phyloP scores from a whole-genome alignment of 495 filamentous ascomycete species.

The Polyplosphaeria fusca region DNA sequence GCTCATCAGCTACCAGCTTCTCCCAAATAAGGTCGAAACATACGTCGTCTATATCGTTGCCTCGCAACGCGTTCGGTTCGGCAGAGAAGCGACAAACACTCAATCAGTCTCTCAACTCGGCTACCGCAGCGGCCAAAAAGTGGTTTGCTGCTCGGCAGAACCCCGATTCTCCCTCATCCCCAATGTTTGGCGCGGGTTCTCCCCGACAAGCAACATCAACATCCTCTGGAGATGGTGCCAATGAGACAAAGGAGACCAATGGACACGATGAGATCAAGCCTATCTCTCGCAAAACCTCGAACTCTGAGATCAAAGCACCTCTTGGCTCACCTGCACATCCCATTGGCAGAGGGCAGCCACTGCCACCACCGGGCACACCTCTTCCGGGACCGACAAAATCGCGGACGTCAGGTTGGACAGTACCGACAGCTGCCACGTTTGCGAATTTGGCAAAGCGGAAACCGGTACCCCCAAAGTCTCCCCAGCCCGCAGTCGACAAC shows the following conservation, averaged over 20 bases:
- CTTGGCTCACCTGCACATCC: conserved; percentile 2
- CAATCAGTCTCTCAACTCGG: conserved; percentile 30
- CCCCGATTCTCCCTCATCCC: neutral
- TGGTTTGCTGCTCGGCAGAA: conserved; percentile 27
- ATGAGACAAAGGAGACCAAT: neutral
- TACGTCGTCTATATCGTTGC: conserved; percentile 3
- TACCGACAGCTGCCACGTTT: neutral
- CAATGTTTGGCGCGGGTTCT: neutral
- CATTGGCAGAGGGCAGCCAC: conserved; percentile 17
- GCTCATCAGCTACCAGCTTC: neutral
- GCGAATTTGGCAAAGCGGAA: neutral
- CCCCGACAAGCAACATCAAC: neutral
- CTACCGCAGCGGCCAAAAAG: conserved; percentile 30
- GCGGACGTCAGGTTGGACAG: conserved; percentile 2
- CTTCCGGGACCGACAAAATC: conserved; percentile 8
- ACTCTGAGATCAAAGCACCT: neutral
- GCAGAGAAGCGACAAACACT: conserved; percentile 21
- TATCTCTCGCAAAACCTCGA: neutral
- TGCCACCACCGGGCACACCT: conserved; percentile 19
- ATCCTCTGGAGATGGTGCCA: neutral
- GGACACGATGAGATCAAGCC: no score
- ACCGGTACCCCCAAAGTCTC: neutral
- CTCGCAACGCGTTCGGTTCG: conserved; percentile 6
- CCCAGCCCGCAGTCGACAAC: neutral
- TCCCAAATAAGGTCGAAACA: conserved; percentile 3